Evolutionary conservation across 768 basidiomycete genomes (phyloP).

Genomic region (Boletus sp.): DNA sequence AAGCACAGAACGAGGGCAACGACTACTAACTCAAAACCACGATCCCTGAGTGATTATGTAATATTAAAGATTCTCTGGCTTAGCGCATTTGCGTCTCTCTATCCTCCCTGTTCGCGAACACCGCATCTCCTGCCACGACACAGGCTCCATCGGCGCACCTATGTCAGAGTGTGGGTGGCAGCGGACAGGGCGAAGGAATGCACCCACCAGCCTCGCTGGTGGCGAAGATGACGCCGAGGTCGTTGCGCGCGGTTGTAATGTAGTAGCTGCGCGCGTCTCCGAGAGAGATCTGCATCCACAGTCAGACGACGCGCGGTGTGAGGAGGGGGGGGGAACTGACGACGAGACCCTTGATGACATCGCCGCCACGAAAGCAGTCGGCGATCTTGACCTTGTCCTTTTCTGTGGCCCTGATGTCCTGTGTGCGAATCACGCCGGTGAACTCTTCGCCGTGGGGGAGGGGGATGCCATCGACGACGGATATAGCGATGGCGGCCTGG

Average conservation of each 20-base stretch:
- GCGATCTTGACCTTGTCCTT: constrained; percentile 87
- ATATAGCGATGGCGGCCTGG: constrained; percentile 80
- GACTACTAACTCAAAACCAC: constrained; percentile 9
- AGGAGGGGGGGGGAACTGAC: constrained; percentile 44
- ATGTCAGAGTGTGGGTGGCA: constrained; percentile 3
- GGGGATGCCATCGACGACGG: constrained; percentile 83
- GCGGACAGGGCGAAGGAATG: background rate
- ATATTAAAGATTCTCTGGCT: constrained; percentile 53
- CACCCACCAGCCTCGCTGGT: constrained; percentile 77
- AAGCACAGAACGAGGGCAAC: background rate
- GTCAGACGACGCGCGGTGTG: constrained; percentile 2
- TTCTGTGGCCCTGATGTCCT: constrained; percentile 88
- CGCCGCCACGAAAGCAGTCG: constrained; percentile 89
- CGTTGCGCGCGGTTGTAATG: constrained; percentile 85
- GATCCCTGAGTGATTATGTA: constrained; percentile 22
- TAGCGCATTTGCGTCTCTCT: constrained; percentile 84
- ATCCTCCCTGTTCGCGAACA: constrained; percentile 76
- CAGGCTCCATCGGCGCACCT: constrained; percentile 82
- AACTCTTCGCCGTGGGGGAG: constrained; percentile 85
- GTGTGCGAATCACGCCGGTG: constrained; percentile 79
- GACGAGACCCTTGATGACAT: constrained; percentile 83
- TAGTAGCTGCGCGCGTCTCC: constrained; percentile 92
- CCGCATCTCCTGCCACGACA: constrained; percentile 90
- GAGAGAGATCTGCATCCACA: constrained; percentile 68
- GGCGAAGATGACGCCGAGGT: constrained; percentile 89